Base-by-base conservation (phyloP, 2,329 filamentous ascomycete genomes). In the Pestalotiopsis sp. region DNA sequence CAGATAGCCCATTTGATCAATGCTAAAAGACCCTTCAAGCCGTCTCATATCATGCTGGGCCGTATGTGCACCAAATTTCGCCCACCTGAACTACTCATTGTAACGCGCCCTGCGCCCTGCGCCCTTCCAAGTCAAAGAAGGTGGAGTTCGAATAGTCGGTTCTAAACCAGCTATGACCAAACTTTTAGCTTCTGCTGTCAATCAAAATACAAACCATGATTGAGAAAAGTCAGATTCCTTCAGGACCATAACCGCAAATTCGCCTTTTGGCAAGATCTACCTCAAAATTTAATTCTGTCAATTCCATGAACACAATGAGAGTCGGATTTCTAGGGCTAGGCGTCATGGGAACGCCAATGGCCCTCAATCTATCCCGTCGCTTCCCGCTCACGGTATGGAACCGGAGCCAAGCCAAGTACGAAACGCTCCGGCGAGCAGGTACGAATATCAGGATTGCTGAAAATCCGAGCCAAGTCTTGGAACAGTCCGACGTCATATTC, bases 271-370 rank as follows among this genome's bases (percentile, higher is more conserved):
- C 5, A 9, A 52, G 1, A 9, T 0, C 17, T 9, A n/a, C 17
- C 27, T 31, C 6, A 31, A 52, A n/a, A 52, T 1, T 9, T 9
- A 52, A 20, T n/a, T n/a, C 17, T 13, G 12, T 12, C n/a, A 52
- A 9, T 13, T 20, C 7, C 20, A 9, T 52, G 17, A 52, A 9
- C 45, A 52, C 4, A n/a, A 72, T 72, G 70, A 59, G 68, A 14
- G 66, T 79, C 25, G 77, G 78, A 4, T 80, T 79, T 66, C 31
- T 80, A 17, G 78, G 77, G 2, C 66, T 79, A 2, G 77, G 78
- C 23, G 71, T 73, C 17, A 79, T 79, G 77, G 76, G 76, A 56
- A 75, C 74, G 20, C 77, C 78, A 36, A 80, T 80, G 78, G 77
- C 78, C 45, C 68, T 78, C 49, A 77, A 78, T 45, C 72, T 80